These are phyloP conservation scores for Podila minutissima DNA, from an alignment of 192 early-diverging fungal species.

Conservation along the genomic window DNA sequence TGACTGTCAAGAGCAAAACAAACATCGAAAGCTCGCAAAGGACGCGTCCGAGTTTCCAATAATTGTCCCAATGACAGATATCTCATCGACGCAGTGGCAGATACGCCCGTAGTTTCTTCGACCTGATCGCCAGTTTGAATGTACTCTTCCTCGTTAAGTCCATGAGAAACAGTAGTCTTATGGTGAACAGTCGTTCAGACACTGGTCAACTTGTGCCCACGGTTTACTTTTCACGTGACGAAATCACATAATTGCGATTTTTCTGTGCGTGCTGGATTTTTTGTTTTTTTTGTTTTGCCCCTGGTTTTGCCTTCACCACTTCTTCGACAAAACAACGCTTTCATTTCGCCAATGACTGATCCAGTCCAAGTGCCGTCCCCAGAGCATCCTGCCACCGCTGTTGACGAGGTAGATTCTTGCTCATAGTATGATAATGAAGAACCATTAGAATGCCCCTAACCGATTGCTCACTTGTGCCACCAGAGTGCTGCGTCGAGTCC, in stretches of 20 bases:
- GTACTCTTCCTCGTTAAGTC: too few relatives aligned
- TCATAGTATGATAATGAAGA: too few relatives aligned
- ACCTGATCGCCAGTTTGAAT: too few relatives aligned
- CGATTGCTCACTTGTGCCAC: slow-evolving; percentile 9
- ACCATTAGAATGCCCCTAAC: too few relatives aligned
- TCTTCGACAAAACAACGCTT: background rate
- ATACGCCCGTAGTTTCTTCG: too few relatives aligned
- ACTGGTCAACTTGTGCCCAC: background rate
- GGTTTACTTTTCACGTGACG: slow-evolving; percentile 10
- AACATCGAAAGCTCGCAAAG: background rate
- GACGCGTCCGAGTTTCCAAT: too few relatives aligned
- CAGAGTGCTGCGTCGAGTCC: background rate
- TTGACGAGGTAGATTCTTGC: background rate
- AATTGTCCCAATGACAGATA: too few relatives aligned
- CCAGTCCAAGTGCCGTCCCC: background rate
- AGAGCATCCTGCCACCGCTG: background rate
- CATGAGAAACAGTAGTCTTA: too few relatives aligned
- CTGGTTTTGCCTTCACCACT: background rate
- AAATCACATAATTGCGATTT: slow-evolving; percentile 5
- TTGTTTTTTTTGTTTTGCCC: background rate
- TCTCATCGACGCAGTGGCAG: too few relatives aligned
- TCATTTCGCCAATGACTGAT: background rate
- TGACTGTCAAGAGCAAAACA: slow-evolving; percentile 5
- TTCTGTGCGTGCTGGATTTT: background rate
- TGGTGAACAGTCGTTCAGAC: slow-evolving; percentile 4